Evolutionary conservation across 164 flowering plant genomes (phyloP).

Genomic region (Vitis riparia): DNA sequence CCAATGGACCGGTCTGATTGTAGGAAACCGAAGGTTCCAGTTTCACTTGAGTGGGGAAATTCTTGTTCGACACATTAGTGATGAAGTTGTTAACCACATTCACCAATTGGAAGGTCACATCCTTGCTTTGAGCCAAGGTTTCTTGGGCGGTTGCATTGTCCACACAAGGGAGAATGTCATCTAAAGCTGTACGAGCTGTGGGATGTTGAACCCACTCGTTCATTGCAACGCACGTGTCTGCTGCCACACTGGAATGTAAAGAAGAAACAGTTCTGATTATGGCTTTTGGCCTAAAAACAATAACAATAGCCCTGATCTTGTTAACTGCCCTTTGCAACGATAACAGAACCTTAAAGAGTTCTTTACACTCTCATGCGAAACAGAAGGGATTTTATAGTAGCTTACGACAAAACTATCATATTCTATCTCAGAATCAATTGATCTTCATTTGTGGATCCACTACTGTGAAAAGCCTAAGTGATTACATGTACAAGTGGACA

Average conservation of each 20-base stretch:
- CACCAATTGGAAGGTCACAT: slow-evolving; percentile 17
- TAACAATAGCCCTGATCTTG: too few relatives aligned
- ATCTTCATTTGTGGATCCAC: too few relatives aligned
- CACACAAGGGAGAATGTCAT: slow-evolving; percentile 37
- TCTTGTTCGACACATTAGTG: slow-evolving; percentile 22
- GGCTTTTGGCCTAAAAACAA: too few relatives aligned
- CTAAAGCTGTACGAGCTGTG: slow-evolving; percentile 33
- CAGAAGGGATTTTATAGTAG: too few relatives aligned
- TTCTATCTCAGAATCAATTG: too few relatives aligned
- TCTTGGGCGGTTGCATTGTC: slow-evolving; percentile 33
- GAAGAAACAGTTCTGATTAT: too few relatives aligned
- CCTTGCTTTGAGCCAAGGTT: slow-evolving; percentile 15
- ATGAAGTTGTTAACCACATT: slow-evolving; percentile 16
- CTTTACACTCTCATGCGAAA: too few relatives aligned
- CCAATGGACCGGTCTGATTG: slow-evolving; percentile 52
- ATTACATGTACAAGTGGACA: too few relatives aligned
- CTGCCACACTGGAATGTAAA: slow-evolving; percentile 20
- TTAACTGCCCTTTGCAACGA: too few relatives aligned
- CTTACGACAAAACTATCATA: too few relatives aligned
- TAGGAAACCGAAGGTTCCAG: slow-evolving; percentile 13
- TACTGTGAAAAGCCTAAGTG: too few relatives aligned
- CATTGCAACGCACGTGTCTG: slow-evolving; percentile 45
- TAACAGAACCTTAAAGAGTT: too few relatives aligned
- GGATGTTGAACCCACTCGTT: slow-evolving; percentile 43
- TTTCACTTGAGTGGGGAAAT: slow-evolving; percentile 9